Evolutionary conservation across 441 rosid genomes (phyloP).

Genomic region (Francoa sonchifolia): DNA sequence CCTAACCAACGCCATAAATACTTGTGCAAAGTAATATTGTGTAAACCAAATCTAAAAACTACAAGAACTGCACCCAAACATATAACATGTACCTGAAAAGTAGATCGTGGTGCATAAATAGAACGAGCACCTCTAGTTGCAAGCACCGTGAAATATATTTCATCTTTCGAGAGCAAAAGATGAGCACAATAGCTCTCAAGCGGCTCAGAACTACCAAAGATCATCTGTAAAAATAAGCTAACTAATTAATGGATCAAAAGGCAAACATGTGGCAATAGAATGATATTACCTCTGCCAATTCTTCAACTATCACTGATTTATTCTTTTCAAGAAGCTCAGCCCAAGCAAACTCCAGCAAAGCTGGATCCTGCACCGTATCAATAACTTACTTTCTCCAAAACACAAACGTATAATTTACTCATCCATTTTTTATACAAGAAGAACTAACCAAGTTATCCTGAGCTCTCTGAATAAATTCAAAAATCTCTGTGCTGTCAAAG

Average conservation of each 20-base stretch:
- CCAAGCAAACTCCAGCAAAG: constrained; percentile 90
- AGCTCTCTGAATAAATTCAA: constrained; percentile 51
- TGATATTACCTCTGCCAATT: constrained; percentile 16
- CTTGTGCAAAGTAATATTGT: too few species aligned
- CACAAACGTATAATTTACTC: too few species aligned
- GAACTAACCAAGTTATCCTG: constrained; percentile 59
- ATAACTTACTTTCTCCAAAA: constrained; percentile 4
- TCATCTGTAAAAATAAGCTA: constrained; percentile 44
- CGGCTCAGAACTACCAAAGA: constrained; percentile 72
- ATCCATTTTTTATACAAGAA: too few species aligned
- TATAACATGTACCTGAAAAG: constrained; percentile 40
- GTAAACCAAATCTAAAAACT: constrained; percentile 7
- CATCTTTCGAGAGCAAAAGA: constrained; percentile 77
- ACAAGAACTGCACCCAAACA: constrained; percentile 6
- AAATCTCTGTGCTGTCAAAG: constrained; percentile 46
- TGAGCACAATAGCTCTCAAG: constrained; percentile 93
- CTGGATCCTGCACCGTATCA: constrained; percentile 46
- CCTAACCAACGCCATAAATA: too few species aligned
- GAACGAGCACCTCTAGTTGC: constrained; percentile 58
- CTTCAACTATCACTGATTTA: constrained; percentile 23
- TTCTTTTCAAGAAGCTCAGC: constrained; percentile 73
- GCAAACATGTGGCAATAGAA: not conserved
- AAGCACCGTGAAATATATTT: constrained; percentile 53
- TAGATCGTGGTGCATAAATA: constrained; percentile 62
- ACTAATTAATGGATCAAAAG: constrained; percentile 20